phyloP scores from a whole-genome alignment of 805 yeast species.

The Ogataea trehaloabstinens region DNA sequence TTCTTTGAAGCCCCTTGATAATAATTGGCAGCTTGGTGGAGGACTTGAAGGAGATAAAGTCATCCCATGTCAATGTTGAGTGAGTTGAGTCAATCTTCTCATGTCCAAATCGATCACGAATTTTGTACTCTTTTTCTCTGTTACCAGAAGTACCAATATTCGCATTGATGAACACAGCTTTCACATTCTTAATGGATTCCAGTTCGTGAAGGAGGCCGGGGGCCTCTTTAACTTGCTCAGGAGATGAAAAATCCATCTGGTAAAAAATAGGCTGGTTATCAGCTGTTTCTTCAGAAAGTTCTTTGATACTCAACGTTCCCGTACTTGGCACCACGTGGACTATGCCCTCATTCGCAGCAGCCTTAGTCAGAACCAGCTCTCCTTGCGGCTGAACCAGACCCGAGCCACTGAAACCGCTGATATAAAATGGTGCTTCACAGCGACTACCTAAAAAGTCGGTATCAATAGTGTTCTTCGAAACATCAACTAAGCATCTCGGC shows the following conservation, averaged over 20 bases:
- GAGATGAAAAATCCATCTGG: conserved; percentile 67
- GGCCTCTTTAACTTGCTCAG: conserved; percentile 60
- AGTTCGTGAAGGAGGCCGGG: conserved; percentile 17
- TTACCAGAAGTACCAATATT: conserved; percentile 85
- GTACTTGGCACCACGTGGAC: conserved; percentile 86
- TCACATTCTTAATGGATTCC: conserved; percentile 51
- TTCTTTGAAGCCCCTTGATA: conserved; percentile 64
- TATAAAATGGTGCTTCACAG: conserved; percentile 73
- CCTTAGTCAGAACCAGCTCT: conserved; percentile 73
- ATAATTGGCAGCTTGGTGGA: conserved; percentile 47
- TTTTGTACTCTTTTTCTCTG: conserved; percentile 79
- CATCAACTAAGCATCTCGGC: conserved; percentile 78
- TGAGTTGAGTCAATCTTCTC: conserved; percentile 21
- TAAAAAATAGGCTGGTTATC: conserved; percentile 72
- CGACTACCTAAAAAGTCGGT: conserved; percentile 67
- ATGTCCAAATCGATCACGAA: conserved; percentile 51
- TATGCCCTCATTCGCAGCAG: conserved; percentile 60
- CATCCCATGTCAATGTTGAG: conserved; percentile 51
- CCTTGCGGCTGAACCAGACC: conserved; percentile 85
- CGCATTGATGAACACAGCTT: conserved; percentile 79
- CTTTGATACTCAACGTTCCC: conserved; percentile 78
- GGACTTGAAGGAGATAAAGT: conserved; percentile 48
- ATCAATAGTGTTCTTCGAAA: conserved; percentile 53
- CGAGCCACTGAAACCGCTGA: conserved; percentile 88
- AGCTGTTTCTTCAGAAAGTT: conserved; percentile 59